Evolutionary conservation across 1,139 yeast species (phyloP), one percentile per base, ranked within the genome.

Genomic region (Zygoascus meyerae): DNA sequence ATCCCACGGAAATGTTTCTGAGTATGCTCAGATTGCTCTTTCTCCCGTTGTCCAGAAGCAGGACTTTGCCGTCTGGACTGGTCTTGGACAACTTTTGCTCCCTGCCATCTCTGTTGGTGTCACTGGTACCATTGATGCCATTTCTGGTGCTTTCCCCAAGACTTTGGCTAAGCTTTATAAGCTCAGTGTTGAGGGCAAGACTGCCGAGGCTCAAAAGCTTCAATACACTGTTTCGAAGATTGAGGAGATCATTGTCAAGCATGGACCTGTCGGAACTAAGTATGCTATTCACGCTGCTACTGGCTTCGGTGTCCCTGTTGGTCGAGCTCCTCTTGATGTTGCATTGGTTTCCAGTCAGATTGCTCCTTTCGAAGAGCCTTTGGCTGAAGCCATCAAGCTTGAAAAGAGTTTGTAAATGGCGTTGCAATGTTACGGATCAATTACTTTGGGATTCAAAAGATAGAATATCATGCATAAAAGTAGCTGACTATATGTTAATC

Each of bases 141-240:
- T 74, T 37, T 66, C 75, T 33, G 77, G 75, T 32, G 76, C 75
- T 1, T 73, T 65, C 64, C 78, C 78, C 46, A 71, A 72, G 59
- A 60, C 70, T 4, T 67, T 69, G 46, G 69, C 70, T 45, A 64
- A 65, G 49, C 58, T 73, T 34, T 69, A 57, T 54, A 55, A 64
- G 34, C 53, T 61, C 40, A 46, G 59, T 18, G 45, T 43, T 29
- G 55, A 48, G 18, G 71, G 71, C 26, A 61, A 71, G 46, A 39
- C 55, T 38, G 61, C 66, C 47, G 73, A 71, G 54, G 78, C 78
- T 15, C 63, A 63, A 44, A 63, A 64, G 42, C 61, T 73, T 47
- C 78, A 74, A 55, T 59, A 57, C 46, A 54, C 62, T 44, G 71
- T 69, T 7, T 63, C 75, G n/a, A 64, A 67, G 49, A 73, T 67